Evolutionary conservation across 164 flowering plant species (phyloP).

Genomic region (Annona squamosa): DNA sequence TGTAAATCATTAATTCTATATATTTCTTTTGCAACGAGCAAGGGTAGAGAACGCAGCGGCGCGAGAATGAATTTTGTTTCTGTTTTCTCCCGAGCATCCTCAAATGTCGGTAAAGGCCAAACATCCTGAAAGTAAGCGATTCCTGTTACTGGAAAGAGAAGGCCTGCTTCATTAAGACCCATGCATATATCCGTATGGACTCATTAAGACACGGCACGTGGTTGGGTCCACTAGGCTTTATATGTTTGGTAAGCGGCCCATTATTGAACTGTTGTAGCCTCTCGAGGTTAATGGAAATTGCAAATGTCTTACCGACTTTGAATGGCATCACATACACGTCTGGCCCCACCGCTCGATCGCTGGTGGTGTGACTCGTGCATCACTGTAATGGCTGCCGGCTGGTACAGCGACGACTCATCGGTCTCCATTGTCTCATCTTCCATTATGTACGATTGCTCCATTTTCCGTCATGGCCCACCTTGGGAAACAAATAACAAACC

Average conservation of each 20-base stretch:
- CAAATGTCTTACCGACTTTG: not conserved
- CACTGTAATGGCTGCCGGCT: not conserved
- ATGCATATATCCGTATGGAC: not conserved
- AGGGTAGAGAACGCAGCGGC: too few species aligned
- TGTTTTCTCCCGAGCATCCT: not conserved
- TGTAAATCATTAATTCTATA: too few species aligned
- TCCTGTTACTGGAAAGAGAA: not conserved
- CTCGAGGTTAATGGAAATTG: not conserved
- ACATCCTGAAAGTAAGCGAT: not conserved
- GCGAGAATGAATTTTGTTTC: too few species aligned
- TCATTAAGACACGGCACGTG: not conserved
- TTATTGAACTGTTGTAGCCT: too few species aligned
- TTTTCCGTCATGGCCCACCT: too few species aligned
- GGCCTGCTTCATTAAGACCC: not conserved
- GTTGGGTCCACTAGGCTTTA: not conserved
- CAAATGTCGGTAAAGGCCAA: not conserved
- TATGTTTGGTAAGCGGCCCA: not conserved
- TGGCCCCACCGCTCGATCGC: too few species aligned
- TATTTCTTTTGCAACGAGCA: too few species aligned
- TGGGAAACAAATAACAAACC: too few species aligned
- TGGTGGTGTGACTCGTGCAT: not conserved
- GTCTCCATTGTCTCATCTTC: not conserved
- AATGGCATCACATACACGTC: not conserved
- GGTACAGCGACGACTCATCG: not conserved
- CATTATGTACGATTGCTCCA: not conserved